phyloP scores from a whole-genome alignment of 257 asterid species.

The Pogostemon cablin region DNA sequence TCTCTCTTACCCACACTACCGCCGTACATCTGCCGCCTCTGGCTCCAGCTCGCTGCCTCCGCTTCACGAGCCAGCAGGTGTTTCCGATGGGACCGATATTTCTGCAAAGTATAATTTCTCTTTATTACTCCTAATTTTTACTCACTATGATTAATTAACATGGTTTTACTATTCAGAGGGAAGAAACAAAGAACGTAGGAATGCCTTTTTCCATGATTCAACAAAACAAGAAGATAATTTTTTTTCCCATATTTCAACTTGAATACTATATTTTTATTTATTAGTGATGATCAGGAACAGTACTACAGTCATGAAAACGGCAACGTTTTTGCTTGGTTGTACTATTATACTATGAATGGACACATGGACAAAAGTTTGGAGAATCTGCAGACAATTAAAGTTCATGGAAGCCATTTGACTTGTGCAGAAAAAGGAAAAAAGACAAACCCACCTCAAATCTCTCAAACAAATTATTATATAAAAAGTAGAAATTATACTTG shows the following conservation, averaged over 20 bases:
- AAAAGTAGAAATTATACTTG: constrained; percentile 47
- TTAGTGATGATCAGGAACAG: too few relatives aligned
- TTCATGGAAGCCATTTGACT: constrained; percentile 26
- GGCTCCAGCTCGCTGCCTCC: constrained; percentile 85
- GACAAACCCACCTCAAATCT: constrained; percentile 6
- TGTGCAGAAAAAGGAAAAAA: constrained; percentile 19
- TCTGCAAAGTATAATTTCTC: constrained; percentile 45
- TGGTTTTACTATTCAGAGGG: constrained; percentile 5
- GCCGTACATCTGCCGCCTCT: constrained; percentile 69
- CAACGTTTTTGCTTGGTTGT: too few relatives aligned
- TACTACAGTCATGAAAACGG: too few relatives aligned
- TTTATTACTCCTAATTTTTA: too few relatives aligned
- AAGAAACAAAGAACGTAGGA: constrained; percentile 20
- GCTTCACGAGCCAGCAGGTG: constrained; percentile 87
- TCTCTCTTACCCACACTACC: constrained; percentile 54
- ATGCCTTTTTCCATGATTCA: constrained; percentile 26
- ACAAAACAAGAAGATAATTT: too few relatives aligned
- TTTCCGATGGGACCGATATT: constrained; percentile 84
- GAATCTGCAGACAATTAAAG: constrained; percentile 18
- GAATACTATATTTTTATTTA: too few relatives aligned
- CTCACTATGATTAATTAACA: too few relatives aligned
- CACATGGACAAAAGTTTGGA: constrained; percentile 29
- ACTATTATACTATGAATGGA: too few relatives aligned
- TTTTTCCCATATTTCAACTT: too few relatives aligned
- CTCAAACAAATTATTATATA: not conserved